Percentiles rank a stretch among this genome's conserved stretches.
Evolutionary conservation across 2,329 filamentous ascomycete species (phyloP).

Genomic region (Ophiosphaerella korrae): DNA sequence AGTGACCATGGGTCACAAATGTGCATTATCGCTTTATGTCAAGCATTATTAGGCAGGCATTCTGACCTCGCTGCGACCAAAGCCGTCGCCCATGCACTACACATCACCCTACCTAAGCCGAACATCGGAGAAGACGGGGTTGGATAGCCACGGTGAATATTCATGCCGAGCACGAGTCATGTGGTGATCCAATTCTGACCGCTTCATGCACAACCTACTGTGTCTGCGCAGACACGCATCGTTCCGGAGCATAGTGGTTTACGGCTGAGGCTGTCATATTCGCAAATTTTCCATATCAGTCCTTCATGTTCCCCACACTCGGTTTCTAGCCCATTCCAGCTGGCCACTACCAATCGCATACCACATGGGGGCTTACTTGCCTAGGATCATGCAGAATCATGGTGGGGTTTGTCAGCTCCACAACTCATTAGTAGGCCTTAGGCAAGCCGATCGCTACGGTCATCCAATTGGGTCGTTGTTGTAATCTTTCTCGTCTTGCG

Average conservation of each 20-base stretch:
- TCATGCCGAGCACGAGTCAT: too few relatives aligned
- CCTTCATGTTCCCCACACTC: constrained; percentile 6
- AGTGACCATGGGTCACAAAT: too few relatives aligned
- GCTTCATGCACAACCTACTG: not conserved
- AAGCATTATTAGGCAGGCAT: too few relatives aligned
- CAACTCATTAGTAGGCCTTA: not conserved
- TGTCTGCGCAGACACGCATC: not conserved
- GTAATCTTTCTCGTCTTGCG: not conserved
- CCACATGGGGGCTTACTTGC: constrained; percentile 2
- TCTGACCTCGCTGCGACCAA: too few relatives aligned
- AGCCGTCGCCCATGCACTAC: too few relatives aligned
- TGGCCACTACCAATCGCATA: constrained; percentile 7
- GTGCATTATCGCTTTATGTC: too few relatives aligned
- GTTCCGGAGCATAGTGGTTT: not conserved
- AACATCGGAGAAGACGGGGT: too few relatives aligned
- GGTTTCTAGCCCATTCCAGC: not conserved
- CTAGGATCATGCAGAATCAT: constrained; percentile 8
- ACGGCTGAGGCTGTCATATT: constrained; percentile 9
- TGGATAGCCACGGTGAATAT: too few relatives aligned
- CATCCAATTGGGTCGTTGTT: too few relatives aligned
- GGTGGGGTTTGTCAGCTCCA: constrained; percentile 28
- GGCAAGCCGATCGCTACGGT: not conserved
- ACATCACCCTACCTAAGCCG: too few relatives aligned
- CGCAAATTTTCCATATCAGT: constrained; percentile 6
- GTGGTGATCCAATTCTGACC: not conserved